A percentile compares a stretch with the other conserved stretches of the same genome.
These are phyloP conservation scores for Leccinum fibrillosum DNA, from an alignment of 768 basidiomycete species.

Conservation along the genomic window DNA sequence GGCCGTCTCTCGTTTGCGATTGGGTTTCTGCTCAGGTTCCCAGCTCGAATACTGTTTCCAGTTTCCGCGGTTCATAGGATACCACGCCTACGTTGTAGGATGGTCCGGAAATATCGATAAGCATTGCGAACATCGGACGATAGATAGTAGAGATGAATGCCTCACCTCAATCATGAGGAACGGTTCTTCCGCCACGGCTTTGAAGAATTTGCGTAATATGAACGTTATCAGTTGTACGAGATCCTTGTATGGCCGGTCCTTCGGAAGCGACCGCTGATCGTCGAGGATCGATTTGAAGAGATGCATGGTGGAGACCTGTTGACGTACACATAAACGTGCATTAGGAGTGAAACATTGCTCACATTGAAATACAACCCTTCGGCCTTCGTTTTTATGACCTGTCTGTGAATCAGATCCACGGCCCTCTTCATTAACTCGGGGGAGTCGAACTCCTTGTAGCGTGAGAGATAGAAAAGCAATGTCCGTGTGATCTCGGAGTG, in stretches of 20 bases:
- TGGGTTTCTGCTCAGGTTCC: constrained; percentile 51
- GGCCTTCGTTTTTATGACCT: constrained; percentile 86
- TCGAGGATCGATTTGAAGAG: constrained; percentile 87
- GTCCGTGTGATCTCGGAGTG: constrained; percentile 83
- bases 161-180: constrained; percentile 87
- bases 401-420: constrained; percentile 85
- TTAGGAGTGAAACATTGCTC: constrained; percentile 19
- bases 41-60: constrained; percentile 86
- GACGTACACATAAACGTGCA: constrained; percentile 19
- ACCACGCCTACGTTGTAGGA: constrained; percentile 60
- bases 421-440: constrained; percentile 87
- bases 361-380: constrained; percentile 97
- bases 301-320: constrained; percentile 82
- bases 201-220: constrained; percentile 92
- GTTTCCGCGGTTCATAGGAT: constrained; percentile 81
- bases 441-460: constrained; percentile 74
- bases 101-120: constrained; percentile 13
- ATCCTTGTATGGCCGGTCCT: constrained; percentile 77
- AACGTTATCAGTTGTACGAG: constrained; percentile 81
- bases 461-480: constrained; percentile 74
- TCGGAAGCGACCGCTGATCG: constrained; percentile 75
- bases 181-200: constrained; percentile 76
- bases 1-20: constrained; percentile 27
- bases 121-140: constrained; percentile 12
- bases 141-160: constrained; percentile 28